Evolutionary conservation across 371 early-diverging fungal species (phyloP), one percentile per base, ranked within the genome.

Genomic region (Coemansia sp.): DNA sequence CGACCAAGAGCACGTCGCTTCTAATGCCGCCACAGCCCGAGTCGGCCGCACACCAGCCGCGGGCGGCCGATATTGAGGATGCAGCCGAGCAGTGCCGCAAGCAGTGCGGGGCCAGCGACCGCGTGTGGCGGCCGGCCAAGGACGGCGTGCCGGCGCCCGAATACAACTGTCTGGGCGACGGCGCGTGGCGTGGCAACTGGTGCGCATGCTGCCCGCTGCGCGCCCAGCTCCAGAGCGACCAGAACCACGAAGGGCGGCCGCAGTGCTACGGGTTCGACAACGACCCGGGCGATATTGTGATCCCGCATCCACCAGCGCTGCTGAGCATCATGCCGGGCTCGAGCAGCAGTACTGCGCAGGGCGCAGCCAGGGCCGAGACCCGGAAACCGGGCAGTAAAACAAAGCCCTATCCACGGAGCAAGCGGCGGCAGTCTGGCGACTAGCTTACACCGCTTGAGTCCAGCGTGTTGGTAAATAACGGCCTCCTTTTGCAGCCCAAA

Each of bases 131-230:
- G 43, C 43, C 64, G 10, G 59, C 63, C 11, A 63, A 68, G 11
- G 56, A 48, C 34, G 54, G 60, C 1, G 48, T 56, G 38, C 65
- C 68, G 12, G 55, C 41, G 16, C 34, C 59, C 3, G 59, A 68
- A 38, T 55, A 59, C 43, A 58, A 34, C 26, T 59, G 63, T 35
- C 20, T 16, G 36, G 65, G 49, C 8, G 58, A 59, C 34, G 58
- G 47, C 2, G 16, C 50, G 36, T 72, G 69, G 72, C 57, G 33
- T 33, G 65, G 72, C 53, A 64, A 72, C 33, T 72, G 72, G 72
- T 72, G 72, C 33, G 72, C 64, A 30, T 69, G 65, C 54, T 72
- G 72, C 20, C 72, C 72, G 16, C 49, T 63, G 38, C 69, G 72
- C 42, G 52, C 54, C 14, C 56, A 54, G 40, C 39, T 47, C n/a